These are phyloP conservation scores for Candida buenavistaensis DNA, from an alignment of 1,139 yeast species.

Conservation along the genomic window DNA sequence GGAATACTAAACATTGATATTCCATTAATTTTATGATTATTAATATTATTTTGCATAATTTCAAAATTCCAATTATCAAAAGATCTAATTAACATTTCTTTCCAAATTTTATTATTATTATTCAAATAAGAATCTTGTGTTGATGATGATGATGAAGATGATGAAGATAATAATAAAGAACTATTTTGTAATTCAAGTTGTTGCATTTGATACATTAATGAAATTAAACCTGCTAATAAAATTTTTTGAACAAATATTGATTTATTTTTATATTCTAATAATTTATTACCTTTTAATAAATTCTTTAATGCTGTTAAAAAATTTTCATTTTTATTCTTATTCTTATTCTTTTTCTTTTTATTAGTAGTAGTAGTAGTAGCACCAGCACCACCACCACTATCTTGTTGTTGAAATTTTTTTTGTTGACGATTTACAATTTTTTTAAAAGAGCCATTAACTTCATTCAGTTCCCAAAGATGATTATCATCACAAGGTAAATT, in stretches of 20 bases:
- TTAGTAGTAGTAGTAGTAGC: not conserved
- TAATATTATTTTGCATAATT: slow-evolving; percentile 24
- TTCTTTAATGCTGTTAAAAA: slow-evolving; percentile 38
- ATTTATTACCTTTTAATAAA: slow-evolving; percentile 25
- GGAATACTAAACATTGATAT: slow-evolving; percentile 10
- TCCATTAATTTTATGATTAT: slow-evolving; percentile 46
- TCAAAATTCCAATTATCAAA: slow-evolving; percentile 57
- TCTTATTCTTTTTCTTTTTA: slow-evolving; percentile 6
- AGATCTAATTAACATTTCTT: slow-evolving; percentile 61
- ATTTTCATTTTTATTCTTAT: slow-evolving; percentile 19
- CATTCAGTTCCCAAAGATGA: slow-evolving; percentile 60
- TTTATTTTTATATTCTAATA: slow-evolving; percentile 15
- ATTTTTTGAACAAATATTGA: slow-evolving; percentile 60
- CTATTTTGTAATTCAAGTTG: slow-evolving; percentile 64
- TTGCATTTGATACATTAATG: slow-evolving; percentile 73
- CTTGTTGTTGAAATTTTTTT: slow-evolving; percentile 29
- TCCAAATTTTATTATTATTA: slow-evolving; percentile 48
- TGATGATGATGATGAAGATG: slow-evolving; percentile 44
- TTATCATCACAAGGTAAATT: slow-evolving; percentile 76
- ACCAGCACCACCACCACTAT: not conserved
- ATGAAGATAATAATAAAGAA: slow-evolving; percentile 45
- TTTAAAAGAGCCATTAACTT: slow-evolving; percentile 41
- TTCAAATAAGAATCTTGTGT: slow-evolving; percentile 20
- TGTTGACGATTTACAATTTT: slow-evolving; percentile 41
- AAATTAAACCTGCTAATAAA: slow-evolving; percentile 66